Percentiles rank a stretch among this genome's conserved stretches.
These are phyloP conservation scores for Metarhizium rileyi DNA, from an alignment of 2,329 filamentous ascomycete species.

Conservation along the genomic window DNA sequence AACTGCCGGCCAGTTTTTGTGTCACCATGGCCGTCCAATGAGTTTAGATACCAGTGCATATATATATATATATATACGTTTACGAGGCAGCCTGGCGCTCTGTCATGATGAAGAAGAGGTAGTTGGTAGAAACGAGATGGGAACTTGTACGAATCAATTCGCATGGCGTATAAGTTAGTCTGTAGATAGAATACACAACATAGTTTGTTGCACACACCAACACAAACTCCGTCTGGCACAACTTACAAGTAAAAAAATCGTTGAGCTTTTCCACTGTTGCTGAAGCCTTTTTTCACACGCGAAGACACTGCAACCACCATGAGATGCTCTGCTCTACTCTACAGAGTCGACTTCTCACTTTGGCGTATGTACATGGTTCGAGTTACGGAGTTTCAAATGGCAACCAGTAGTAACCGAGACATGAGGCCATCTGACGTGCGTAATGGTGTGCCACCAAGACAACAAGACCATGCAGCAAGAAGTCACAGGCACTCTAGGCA, in stretches of 20 bases:
- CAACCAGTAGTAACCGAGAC: not conserved
- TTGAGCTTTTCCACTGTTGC: too few relatives aligned
- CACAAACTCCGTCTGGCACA: too few relatives aligned
- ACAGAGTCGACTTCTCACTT: not conserved
- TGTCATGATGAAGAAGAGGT: not conserved
- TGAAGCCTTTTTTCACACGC: too few relatives aligned
- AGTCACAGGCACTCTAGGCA: conserved; percentile 1
- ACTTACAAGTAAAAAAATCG: too few relatives aligned
- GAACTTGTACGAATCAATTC: not conserved
- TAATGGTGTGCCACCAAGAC: not conserved
- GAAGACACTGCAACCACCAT: too few relatives aligned
- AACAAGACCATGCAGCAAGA: not conserved
- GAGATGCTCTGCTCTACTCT: not conserved
- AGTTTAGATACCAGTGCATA: not conserved
- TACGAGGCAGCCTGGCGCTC: not conserved
- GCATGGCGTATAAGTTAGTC: not conserved
- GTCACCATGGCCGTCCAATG: not conserved
- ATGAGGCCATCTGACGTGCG: not conserved
- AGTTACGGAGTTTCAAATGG: not conserved
- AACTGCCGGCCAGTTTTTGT: conserved; percentile 1
- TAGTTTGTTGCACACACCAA: too few relatives aligned
- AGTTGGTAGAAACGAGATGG: not conserved
- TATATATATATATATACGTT: not conserved
- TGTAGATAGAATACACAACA: too few relatives aligned
- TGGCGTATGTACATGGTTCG: not conserved